These are phyloP conservation scores for Oryza glaberrima DNA, from an alignment of 176 grass and related monocot species.

Conservation along the genomic window DNA sequence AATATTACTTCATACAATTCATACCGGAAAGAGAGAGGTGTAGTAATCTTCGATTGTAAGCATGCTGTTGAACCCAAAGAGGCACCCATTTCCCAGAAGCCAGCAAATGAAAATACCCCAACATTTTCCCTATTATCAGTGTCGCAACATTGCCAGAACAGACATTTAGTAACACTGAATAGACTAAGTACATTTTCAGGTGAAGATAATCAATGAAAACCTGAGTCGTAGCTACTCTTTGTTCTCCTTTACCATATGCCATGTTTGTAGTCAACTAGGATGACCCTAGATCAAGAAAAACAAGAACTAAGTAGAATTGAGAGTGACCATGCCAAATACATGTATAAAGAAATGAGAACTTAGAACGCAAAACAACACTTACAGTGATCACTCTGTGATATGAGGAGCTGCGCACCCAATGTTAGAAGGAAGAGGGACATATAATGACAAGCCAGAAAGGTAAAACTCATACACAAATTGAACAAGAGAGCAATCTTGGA, in stretches of 20 bases:
- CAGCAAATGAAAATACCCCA: conserved; percentile 62
- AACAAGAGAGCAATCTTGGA: not conserved
- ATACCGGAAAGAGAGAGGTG: conserved; percentile 61
- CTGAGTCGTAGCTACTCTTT: not conserved
- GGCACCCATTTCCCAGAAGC: conserved; percentile 74
- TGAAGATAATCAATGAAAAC: not conserved
- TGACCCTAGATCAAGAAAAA: not conserved
- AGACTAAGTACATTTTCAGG: not conserved
- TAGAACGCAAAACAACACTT: not conserved
- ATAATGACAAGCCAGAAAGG: not conserved
- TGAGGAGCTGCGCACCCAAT: not conserved
- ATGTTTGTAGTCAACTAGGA: not conserved
- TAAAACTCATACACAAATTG: not conserved
- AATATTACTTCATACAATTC: not conserved
- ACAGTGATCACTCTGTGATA: not conserved
- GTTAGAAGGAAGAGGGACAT: not conserved
- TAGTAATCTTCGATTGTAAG: conserved; percentile 77
- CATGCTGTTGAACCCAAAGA: conserved; percentile 68
- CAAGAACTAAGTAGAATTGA: not conserved
- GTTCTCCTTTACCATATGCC: not conserved
- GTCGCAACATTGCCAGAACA: not conserved
- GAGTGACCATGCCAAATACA: not conserved
- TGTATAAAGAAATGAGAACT: not conserved
- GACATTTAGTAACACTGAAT: not conserved
- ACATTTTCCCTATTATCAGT: conserved; percentile 47